phyloP scores from a whole-genome alignment of 148 eudicot species.

The Gaultheria prostrata region DNA sequence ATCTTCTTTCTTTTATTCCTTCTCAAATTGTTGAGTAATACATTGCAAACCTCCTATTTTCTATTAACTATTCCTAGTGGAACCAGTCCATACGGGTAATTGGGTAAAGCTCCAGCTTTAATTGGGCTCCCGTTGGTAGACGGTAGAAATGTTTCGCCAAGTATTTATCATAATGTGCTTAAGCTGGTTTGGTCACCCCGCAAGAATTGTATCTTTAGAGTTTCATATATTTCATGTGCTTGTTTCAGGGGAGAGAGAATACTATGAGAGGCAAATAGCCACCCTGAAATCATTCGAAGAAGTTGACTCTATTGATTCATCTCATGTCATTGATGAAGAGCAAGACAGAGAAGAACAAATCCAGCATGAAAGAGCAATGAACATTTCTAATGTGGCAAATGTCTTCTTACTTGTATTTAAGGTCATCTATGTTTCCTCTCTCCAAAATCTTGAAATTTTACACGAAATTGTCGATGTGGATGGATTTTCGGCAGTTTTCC shows the following conservation, averaged over 20 bases:
- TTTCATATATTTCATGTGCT: neutral
- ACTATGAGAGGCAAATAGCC: slow-evolving; percentile 64
- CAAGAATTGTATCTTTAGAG: neutral
- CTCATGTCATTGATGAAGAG: slow-evolving; percentile 37
- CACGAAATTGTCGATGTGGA: no score
- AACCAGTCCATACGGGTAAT: neutral
- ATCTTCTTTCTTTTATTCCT: neutral
- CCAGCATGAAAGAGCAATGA: slow-evolving; percentile 70
- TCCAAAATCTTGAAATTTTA: neutral
- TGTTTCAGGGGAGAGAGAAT: slow-evolving; percentile 57
- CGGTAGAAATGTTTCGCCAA: neutral
- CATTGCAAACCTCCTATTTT: neutral
- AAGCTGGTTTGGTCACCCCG: no score
- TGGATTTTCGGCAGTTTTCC: neutral
- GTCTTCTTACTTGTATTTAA: slow-evolving; percentile 55
- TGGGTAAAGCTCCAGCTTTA: neutral
- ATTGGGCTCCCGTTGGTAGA: neutral
- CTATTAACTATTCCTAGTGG: neutral
- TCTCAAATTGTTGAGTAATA: neutral
- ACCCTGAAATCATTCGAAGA: slow-evolving; percentile 73
- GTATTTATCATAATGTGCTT: no score
- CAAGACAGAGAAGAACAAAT: slow-evolving; percentile 45
- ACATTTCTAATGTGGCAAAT: slow-evolving; percentile 60
- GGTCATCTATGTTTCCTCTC: slow-evolving; percentile 28
- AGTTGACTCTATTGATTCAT: slow-evolving; percentile 44